Evolutionary conservation across 129 eudicot genomes (phyloP), one percentile per base, ranked within the genome.

Genomic region (Saussurea involucrata): DNA sequence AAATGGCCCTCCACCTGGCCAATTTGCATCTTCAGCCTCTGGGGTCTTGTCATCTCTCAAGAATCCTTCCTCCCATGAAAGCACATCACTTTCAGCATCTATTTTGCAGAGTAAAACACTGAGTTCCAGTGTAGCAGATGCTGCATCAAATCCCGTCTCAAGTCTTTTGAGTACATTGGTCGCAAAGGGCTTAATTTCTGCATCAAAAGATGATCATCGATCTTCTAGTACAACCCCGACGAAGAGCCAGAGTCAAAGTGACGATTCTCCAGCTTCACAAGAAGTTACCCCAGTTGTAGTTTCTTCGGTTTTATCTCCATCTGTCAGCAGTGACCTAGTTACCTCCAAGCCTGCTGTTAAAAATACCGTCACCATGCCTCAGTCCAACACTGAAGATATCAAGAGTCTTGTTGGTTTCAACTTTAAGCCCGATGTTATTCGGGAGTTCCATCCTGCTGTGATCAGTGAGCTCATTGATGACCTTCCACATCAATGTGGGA

Each of bases 81-180:
- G 29, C 77, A 58, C 55, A 33, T 46, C 78, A 10, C 8, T n/a
- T 53, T 12, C 82, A 20, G 18, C 78, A 13, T 3, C 73, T 36
- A 58, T 20, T 33, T 73, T 83, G 29, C 83, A 74, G 53, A 79
- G 40, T n/a, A 79, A 86, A 55, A 40, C 83, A 63, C 77, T 36
- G 58, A 66, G 86, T 68, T 63, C 86, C 29, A 83, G 33, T 12
- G 28, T 55, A 15, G 66, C 49, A 17, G 68, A 80, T 12, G 6
- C 84, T 13, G 71, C 75, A 40, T 53, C 93, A 57, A 73, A 79
- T 80, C 86, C 86, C 8, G 83, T 90, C 24, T 87, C 98, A n/a
- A 94, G 89, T 66, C 88, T 94, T 69, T 81, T 94, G 81, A 89
- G 89, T 75, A 80, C 97, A 65, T 87, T 94, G 84, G 83, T 94